These are phyloP conservation scores for Paramecium tetraurelia DNA, from an alignment of 73 alveolate genomes.

Conservation along the genomic window DNA sequence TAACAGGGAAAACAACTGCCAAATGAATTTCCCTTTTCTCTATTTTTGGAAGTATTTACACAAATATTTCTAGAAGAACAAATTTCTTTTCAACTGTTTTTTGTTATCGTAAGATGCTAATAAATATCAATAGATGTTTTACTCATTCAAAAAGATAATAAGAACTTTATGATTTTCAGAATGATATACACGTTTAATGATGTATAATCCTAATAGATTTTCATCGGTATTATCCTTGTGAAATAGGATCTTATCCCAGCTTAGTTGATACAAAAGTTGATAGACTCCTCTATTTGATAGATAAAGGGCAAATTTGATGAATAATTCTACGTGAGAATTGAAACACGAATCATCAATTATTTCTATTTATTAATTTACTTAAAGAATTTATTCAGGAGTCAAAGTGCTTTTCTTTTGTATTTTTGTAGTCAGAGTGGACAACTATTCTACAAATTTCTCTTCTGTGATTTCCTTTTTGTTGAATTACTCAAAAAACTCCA, in stretches of 20 bases:
- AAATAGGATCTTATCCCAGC: neutral
- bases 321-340: neutral
- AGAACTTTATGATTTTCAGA: slow-evolving; percentile 24
- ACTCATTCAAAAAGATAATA: slow-evolving; percentile 26
- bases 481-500: slow-evolving; percentile 32
- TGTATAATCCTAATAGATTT: neutral
- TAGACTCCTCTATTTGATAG: slow-evolving; percentile 29
- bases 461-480: neutral
- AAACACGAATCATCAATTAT: neutral
- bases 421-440: neutral
- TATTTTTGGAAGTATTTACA: slow-evolving; percentile 19
- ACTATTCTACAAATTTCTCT: neutral
- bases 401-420: slow-evolving; percentile 18
- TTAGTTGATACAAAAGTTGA: neutral
- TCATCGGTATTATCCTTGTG: neutral
- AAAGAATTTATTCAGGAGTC: neutral
- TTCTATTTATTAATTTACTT: neutral
- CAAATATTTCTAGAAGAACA: slow-evolving; percentile 31
- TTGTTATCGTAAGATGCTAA: neutral
- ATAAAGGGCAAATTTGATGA: slow-evolving; percentile 31
- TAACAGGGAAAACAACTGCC: neutral
- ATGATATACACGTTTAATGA: slow-evolving; percentile 8
- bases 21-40: slow-evolving; percentile 39
- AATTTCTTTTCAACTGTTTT: slow-evolving; percentile 42
- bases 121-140: neutral